These are phyloP conservation scores for Lipomyces spencermartinsiae DNA, from an alignment of 805 yeast species.

Conservation along the genomic window DNA sequence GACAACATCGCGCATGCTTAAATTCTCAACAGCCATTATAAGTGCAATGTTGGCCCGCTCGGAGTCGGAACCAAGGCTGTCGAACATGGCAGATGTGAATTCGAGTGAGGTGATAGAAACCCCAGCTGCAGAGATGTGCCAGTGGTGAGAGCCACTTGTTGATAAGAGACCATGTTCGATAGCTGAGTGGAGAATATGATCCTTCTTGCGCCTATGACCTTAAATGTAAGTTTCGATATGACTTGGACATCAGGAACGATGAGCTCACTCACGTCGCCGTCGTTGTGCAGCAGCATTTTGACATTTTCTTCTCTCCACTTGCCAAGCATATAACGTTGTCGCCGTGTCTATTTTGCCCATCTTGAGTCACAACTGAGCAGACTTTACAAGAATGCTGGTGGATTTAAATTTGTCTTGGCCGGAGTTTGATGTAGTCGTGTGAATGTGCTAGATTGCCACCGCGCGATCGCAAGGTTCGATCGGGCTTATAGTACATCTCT, in stretches of 20 bases:
- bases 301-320: conserved; percentile 3
- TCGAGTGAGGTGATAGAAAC: conserved; percentile 1
- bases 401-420: conserved; percentile 3
- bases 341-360: conserved; percentile 1
- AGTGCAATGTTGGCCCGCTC: conserved; percentile 5
- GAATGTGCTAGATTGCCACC: not conserved
- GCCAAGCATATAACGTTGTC: conserved; percentile 4
- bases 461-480: conserved; percentile 5
- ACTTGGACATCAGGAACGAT: not conserved
- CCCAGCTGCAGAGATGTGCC: not conserved
- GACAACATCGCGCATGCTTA: conserved; percentile 4
- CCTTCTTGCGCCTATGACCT: conserved; percentile 2
- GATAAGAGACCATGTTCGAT: conserved; percentile 1
- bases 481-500: conserved; percentile 1
- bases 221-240: not conserved
- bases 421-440: conserved; percentile 1
- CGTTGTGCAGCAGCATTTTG: conserved; percentile 4
- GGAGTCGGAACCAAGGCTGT: conserved; percentile 2
- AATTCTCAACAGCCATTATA: conserved; percentile 1
- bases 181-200: conserved; percentile 1
- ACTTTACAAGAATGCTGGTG: conserved; percentile 3
- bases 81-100: not conserved
- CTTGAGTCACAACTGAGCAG: conserved; percentile 4
- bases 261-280: conserved; percentile 3
- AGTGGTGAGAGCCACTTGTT: conserved; percentile 1